Evolutionary conservation across 352 stramenopile species (phyloP).

Genomic region (Globisporangium emineosum): DNA sequence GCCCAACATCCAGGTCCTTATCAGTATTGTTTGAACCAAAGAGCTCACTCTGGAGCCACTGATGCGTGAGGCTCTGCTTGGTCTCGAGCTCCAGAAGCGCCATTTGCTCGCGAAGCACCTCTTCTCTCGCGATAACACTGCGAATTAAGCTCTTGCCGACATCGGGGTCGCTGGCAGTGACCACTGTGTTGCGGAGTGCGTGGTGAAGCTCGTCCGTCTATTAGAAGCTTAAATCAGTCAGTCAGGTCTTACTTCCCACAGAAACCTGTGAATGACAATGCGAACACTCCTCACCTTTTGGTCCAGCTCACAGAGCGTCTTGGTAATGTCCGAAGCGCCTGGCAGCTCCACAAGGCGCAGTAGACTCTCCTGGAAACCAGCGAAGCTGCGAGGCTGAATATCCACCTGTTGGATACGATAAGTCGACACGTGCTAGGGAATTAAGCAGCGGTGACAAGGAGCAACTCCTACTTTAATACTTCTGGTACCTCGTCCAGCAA

Average conservation of each 20-base stretch:
- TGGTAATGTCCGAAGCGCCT: neutral
- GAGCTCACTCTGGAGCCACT: constrained; percentile 3
- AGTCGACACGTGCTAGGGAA: neutral
- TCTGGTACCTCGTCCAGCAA: neutral
- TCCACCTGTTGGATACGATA: neutral
- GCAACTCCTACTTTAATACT: neutral
- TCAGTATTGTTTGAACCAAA: neutral
- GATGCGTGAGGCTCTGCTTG: neutral
- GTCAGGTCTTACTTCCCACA: neutral
- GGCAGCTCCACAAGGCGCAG: neutral
- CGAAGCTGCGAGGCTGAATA: neutral
- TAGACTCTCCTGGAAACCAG: neutral
- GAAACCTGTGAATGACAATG: neutral
- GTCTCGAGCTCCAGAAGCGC: neutral
- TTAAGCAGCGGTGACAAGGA: neutral
- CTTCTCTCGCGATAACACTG: neutral
- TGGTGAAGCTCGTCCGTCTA: constrained; percentile 4
- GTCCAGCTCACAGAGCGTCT: neutral
- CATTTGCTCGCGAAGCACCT: neutral
- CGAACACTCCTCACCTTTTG: neutral
- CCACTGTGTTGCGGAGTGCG: neutral
- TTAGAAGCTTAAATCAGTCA: neutral
- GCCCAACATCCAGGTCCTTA: neutral
- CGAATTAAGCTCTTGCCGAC: neutral
- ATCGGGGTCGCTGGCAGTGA: neutral